Evolutionary conservation across 176 grass and related monocot genomes (phyloP).

Genomic region (Alopecurus myosuroides): DNA sequence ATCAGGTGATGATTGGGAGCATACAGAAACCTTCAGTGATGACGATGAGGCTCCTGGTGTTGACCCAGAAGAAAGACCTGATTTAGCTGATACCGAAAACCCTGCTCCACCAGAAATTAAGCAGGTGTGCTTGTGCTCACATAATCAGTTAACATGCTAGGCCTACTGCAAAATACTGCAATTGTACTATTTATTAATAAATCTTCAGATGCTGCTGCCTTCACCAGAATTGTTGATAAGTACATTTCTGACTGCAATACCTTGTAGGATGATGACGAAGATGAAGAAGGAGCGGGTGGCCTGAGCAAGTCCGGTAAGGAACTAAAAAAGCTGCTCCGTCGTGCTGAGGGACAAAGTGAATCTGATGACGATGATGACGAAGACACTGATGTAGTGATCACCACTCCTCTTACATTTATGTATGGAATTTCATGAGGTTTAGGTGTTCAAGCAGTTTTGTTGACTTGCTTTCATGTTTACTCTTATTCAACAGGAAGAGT

Average conservation of each 20-base stretch:
- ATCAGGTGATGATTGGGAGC: constrained; percentile 95
- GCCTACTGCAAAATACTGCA: constrained; percentile 14
- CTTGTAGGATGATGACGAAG: constrained; percentile 68
- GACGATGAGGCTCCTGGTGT: constrained; percentile 74
- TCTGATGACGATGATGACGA: constrained; percentile 55
- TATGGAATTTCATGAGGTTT: background rate
- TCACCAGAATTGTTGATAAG: constrained; percentile 15
- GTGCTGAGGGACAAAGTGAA: constrained; percentile 53
- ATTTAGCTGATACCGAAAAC: constrained; percentile 69
- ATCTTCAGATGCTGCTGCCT: background rate
- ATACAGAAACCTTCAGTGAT: constrained; percentile 89
- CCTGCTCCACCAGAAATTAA: constrained; percentile 81
- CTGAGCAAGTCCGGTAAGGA: constrained; percentile 90
- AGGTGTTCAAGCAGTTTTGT: background rate
- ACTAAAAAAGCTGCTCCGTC: constrained; percentile 70
- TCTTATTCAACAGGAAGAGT: constrained; percentile 52
- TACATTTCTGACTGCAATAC: background rate
- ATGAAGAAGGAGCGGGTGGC: constrained; percentile 50
- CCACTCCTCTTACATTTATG: constrained; percentile 21
- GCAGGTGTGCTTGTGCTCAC: constrained; percentile 44
- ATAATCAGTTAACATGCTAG: background rate
- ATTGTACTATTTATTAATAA: constrained; percentile 15
- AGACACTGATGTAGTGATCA: constrained; percentile 46
- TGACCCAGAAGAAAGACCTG: constrained; percentile 72
- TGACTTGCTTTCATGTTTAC: constrained; percentile 11